Evolutionary conservation across 805 yeast genomes (phyloP).

Genomic region (Starmera dryadoides): DNA sequence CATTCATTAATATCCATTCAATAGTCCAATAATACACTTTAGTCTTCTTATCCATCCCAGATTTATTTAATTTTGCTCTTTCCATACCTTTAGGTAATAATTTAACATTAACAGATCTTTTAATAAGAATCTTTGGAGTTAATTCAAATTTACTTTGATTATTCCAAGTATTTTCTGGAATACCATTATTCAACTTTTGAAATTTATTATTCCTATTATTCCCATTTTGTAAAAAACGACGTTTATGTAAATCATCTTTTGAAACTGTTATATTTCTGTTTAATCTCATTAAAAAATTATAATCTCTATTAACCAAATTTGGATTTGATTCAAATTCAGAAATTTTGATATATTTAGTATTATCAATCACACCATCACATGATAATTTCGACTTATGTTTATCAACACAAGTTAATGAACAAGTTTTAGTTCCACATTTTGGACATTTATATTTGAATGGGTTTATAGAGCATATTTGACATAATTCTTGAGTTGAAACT

Average conservation of each 20-base stretch:
- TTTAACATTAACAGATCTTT: conserved; percentile 62
- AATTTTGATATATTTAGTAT: conserved; percentile 47
- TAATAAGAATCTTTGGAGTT: conserved; percentile 22
- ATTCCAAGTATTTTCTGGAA: too few species aligned
- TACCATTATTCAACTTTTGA: too few species aligned
- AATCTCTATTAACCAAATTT: conserved; percentile 61
- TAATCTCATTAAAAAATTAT: conserved; percentile 58
- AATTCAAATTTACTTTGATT: too few species aligned
- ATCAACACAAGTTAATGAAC: conserved; percentile 66
- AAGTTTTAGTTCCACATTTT: conserved; percentile 58
- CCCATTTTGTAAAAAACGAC: too few species aligned
- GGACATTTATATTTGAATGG: conserved; percentile 72
- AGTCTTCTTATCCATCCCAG: conserved; percentile 60
- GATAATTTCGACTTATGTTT: conserved; percentile 54
- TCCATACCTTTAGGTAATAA: conserved; percentile 71
- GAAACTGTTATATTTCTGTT: conserved; percentile 56
- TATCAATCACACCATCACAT: conserved; percentile 65
- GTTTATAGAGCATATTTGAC: conserved; percentile 38
- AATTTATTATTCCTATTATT: too few species aligned
- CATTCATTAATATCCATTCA: conserved; percentile 52
- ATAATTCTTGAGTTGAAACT: conserved; percentile 14
- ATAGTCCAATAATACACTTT: conserved; percentile 71
- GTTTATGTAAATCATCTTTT: conserved; percentile 36
- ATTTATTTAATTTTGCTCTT: conserved; percentile 52
- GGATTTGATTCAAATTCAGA: conserved; percentile 33